phyloP scores from a whole-genome alignment of 371 early-diverging fungal species.

The Thermomucor indicae-seudaticae region DNA sequence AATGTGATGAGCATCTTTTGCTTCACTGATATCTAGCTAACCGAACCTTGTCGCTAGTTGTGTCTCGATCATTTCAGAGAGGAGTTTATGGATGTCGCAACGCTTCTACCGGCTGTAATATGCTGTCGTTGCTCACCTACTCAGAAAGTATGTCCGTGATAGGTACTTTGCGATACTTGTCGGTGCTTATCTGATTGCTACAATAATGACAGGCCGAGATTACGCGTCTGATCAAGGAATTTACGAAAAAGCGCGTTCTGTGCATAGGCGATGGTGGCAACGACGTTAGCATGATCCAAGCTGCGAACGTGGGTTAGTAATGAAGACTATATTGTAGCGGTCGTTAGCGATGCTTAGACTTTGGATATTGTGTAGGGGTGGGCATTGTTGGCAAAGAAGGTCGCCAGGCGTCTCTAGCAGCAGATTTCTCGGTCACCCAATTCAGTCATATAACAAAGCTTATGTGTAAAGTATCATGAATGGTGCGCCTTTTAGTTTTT shows the following conservation, averaged over 20 bases:
- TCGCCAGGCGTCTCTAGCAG: constrained; percentile 95
- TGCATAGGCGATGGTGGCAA: constrained; percentile 99
- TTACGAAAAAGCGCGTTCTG: constrained; percentile 76
- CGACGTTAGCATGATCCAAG: constrained; percentile 99
- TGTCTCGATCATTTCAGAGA: constrained; percentile 72
- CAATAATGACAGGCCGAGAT: constrained; percentile 88
- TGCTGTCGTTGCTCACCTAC: constrained; percentile 99
- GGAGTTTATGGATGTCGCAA: constrained; percentile 83
- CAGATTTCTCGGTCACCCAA: constrained; percentile 95
- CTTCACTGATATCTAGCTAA: not conserved
- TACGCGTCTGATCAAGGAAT: constrained; percentile 79
- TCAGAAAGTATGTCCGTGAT: constrained; percentile 93
- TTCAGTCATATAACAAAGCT: constrained; percentile 88
- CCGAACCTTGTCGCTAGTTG: constrained; percentile 12
- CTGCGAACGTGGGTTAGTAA: constrained; percentile 88
- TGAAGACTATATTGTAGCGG: not conserved
- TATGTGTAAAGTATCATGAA: constrained; percentile 47
- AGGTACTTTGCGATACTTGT: too few species aligned
- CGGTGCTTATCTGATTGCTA: too few species aligned
- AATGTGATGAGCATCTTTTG: too few species aligned
- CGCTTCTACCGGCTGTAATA: constrained; percentile 87
- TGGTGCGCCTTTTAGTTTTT: not conserved
- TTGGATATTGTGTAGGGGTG: constrained; percentile 46
- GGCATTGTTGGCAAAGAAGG: constrained; percentile 99
- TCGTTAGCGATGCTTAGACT: not conserved